Base-by-base conservation (phyloP, 2,329 filamentous ascomycete genomes). In the Pseudogymnoascus sp. region DNA sequence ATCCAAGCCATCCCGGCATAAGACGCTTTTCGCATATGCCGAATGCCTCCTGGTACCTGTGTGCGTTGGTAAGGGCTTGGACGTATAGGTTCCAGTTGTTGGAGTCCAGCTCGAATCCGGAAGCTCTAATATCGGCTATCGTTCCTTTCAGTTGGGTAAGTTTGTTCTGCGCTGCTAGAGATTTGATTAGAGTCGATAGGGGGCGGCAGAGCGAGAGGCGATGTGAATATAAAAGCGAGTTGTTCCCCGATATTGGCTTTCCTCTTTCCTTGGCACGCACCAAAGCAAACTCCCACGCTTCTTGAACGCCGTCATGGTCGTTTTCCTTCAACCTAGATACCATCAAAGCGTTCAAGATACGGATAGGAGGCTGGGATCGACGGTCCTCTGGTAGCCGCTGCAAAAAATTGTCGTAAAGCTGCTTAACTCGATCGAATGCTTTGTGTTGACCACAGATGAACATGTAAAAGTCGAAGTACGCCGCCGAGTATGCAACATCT, bases 61-160 rank as follows among this genome's bases (percentile, higher is more conserved):
- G 80, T 62, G 85, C 79, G 13, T 80, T 77, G 23, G 86, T 84
- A 28, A 97, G 83, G 61, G 81, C 76, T 69, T 88, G 84, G 63
- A 96, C 82, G 67, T 90, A 87, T 61, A 83, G 80, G 72, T 96
- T 95, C 91, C 91, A 96, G 68, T 90, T 92, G 69, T 82, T 82
- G 72, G 84, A 87, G 71, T 91, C 87, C 64, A 97, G 76, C 28
- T 79, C 77, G 77, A 93, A 97, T 10, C 93, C 93, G 42, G 82
- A 80, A 1, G 74, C 72, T 62, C 78, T 76, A 19, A 82, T 68
- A n/a, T 77, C 73, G 65, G 80, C 76, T 73, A 87, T 79, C 11
- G 80, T 76, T 62, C 77, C 76, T 62, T 84, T 72, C 1, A 83
- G 76, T 26, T 77, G 74, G n/a, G 76, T 76, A 3, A 85, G 75